Evolutionary conservation across 2,329 filamentous ascomycete species (phyloP).

Genomic region (Chalara sp.): DNA sequence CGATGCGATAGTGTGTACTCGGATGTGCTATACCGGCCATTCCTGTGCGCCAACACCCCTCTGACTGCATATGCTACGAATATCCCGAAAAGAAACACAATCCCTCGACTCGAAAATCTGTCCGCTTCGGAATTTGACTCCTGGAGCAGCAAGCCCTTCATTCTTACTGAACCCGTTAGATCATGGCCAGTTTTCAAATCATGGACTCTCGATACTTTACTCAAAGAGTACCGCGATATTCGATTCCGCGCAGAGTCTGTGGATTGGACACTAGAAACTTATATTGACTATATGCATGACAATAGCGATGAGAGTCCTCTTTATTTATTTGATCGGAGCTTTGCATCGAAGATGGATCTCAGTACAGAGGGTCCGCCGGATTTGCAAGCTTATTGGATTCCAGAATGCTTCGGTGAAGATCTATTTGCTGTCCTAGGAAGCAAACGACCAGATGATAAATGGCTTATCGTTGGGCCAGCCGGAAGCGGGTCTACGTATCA

Average conservation of each 20-base stretch:
- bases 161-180: constrained; percentile 75
- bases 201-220: constrained; percentile 68
- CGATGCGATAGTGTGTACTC: constrained; percentile 79
- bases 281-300: constrained; percentile 73
- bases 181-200: constrained; percentile 69
- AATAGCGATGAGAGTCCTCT: constrained; percentile 81
- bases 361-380: constrained; percentile 42
- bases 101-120: constrained; percentile 62
- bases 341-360: constrained; percentile 79
- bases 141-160: constrained; percentile 80
- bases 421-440: constrained; percentile 72
- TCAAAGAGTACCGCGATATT: constrained; percentile 55
- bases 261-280: constrained; percentile 81
- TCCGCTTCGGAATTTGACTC: constrained; percentile 64
- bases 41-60: constrained; percentile 74
- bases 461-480: constrained; percentile 85
- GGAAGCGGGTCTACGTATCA: constrained; percentile 92
- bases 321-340: constrained; percentile 84
- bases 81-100: constrained; percentile 70
- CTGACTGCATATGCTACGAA: constrained; percentile 58
- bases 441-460: constrained; percentile 79
- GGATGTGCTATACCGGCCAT: constrained; percentile 83
- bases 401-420: constrained; percentile 79
- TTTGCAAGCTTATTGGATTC: constrained; percentile 61
- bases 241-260: constrained; percentile 87